A percentile compares a stretch with the other conserved stretches of the same genome.
phyloP scores from a whole-genome alignment of 208 protist genomes.

The Acanthamoeba lenticulata region DNA sequence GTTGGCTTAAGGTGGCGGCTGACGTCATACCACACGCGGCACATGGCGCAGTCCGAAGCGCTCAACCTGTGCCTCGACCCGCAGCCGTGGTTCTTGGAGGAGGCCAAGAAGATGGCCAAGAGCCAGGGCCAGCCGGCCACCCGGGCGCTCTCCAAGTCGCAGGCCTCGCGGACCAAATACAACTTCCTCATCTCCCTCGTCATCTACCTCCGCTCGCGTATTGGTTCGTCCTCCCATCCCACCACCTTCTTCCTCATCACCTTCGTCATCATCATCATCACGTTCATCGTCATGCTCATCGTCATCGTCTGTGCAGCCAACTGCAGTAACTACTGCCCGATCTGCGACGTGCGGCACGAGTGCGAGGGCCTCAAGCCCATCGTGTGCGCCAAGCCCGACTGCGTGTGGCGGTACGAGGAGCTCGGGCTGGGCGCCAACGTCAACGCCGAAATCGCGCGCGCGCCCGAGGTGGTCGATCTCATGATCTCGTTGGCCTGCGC shows the following conservation, averaged over 20 bases:
- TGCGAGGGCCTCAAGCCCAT: slow-evolving; percentile 59
- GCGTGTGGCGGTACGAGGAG: slow-evolving; percentile 58
- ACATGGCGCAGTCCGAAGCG: neutral
- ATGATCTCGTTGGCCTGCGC: slow-evolving; percentile 68
- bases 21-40: neutral
- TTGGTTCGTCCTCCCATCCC: neutral
- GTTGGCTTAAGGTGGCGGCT: neutral
- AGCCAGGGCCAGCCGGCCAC: neutral
- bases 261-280: neutral
- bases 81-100: slow-evolving; percentile 27
- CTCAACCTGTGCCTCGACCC: slow-evolving; percentile 40
- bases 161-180: slow-evolving; percentile 19
- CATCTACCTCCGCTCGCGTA: slow-evolving; percentile 50
- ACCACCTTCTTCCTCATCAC: too few relatives aligned
- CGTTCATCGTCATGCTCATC: neutral
- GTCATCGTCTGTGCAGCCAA: neutral
- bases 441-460: slow-evolving; percentile 65
- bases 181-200: slow-evolving; percentile 50
- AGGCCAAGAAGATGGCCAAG: slow-evolving; percentile 33
- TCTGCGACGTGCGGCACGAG: slow-evolving; percentile 49
- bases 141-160: slow-evolving; percentile 1
- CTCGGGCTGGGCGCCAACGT: slow-evolving; percentile 59
- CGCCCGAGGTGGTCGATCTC: slow-evolving; percentile 74
- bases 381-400: slow-evolving; percentile 45
- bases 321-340: slow-evolving; percentile 64